Conservation (phyloP, 2,329 filamentous ascomycete species). For the Fusarium solani-melongenae region DNA sequence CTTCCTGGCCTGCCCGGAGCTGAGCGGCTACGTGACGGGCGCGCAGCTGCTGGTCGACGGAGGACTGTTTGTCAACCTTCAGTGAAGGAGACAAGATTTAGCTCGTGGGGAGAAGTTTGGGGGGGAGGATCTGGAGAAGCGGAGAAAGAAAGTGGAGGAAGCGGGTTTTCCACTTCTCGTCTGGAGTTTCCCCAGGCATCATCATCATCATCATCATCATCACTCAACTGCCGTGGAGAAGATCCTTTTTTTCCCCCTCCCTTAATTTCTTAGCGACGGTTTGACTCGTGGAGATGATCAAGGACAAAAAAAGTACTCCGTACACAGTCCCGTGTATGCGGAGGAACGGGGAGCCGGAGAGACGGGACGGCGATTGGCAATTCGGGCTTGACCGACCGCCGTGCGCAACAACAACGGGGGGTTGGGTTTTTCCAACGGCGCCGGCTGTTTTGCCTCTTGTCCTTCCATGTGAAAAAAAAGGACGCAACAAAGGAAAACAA, state of each 20-base stretch:
- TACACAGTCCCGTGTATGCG: conserved; percentile 8
- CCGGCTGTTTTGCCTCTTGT: conserved; percentile 17
- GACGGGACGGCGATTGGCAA: neutral
- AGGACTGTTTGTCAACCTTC: conserved; percentile 88
- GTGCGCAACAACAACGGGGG: neutral
- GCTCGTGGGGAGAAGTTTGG: conserved; percentile 29
- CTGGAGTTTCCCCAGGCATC: neutral
- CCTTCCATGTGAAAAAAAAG: neutral
- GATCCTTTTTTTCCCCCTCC: neutral
- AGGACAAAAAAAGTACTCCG: conserved; percentile 9
- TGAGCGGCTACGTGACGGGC: conserved; percentile 85
- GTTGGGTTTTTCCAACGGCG: conserved; percentile 10
- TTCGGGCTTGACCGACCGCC: conserved; percentile 23
- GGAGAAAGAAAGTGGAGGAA: conserved; percentile 12
- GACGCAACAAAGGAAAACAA: neutral
- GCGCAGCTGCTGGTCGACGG: conserved; percentile 89
- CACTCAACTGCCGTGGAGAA: conserved; percentile 16
- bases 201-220: neutral
- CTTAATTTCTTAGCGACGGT: conserved; percentile 8
- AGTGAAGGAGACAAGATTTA: conserved; percentile 59
- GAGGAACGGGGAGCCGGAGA: conserved; percentile 19
- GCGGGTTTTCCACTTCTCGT: neutral
- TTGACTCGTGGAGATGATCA: conserved; percentile 27
- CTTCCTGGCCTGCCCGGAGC: conserved; percentile 81
- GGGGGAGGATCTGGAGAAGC: conserved; percentile 17